Evolutionary conservation across 352 stramenopile genomes (phyloP), one percentile per base, ranked within the genome.

Genomic region (Thalassiosira allenii): DNA sequence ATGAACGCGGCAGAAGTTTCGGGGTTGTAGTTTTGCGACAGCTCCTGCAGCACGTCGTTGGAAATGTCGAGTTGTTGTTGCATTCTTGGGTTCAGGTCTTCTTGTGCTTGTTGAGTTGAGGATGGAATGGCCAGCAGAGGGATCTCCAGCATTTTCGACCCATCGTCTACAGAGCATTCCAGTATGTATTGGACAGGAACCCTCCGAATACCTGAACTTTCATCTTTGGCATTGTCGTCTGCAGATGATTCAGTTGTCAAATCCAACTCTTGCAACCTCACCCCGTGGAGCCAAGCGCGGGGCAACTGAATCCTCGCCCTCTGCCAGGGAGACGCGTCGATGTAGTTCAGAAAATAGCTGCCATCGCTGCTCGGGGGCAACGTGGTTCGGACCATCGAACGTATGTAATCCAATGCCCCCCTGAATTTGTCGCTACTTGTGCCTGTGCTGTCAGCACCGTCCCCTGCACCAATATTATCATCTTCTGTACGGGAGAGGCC

Each of bases 121-220:
- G 61, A 65, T 57, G 75, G 75, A 32, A 83, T 64, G 43, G 58
- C 54, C 41, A 73, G 69, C 9, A 83, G 30, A 47, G 75, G 75
- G 67, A 83, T 59, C 23, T 83, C 66, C 58, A 83, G 68, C 37
- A 29, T 34, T 70, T 83, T 74, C 2, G 43, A 52, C 30, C 41
- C 51, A 43, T 78, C 66, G 43, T 83, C 75, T 20, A 83, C 75
- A 17, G 75, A 78, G 54, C 75, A 83, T 70, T 83, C 58, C 40
- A 83, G 44, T 22, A 62, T 41, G 47, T 64, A 83, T 61, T 73
- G 64, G n/a, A 83, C 47, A 12, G 75, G 75, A 6, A 83, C 22
- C 29, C 40, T 66, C 32, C 57, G 57, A 43, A 79, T 71, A 2
- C 5, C 5, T 2, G 59, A 8, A n/a, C 1, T 23, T 43, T 22